phyloP scores from a whole-genome alignment of 2,329 filamentous ascomycete genomes.

The Cercospora brassicicola region DNA sequence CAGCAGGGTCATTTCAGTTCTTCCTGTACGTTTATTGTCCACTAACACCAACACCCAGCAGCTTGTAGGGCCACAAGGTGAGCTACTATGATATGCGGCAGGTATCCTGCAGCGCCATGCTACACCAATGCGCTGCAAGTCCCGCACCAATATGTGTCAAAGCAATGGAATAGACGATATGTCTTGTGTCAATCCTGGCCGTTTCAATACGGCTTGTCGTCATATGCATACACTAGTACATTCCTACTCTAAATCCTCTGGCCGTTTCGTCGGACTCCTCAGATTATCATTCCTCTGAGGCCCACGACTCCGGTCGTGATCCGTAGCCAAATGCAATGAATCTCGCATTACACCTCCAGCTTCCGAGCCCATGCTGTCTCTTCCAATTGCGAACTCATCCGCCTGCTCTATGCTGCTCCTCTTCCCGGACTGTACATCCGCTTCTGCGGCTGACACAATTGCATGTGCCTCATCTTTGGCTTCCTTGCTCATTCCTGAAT shows the following conservation, averaged over 20 bases:
- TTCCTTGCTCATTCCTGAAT: conserved; percentile 80
- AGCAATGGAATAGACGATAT: neutral
- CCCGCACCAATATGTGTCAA: neutral
- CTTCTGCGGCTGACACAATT: conserved; percentile 42
- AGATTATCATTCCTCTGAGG: neutral
- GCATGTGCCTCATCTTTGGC: conserved; percentile 56
- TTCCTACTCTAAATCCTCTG: conserved; percentile 46
- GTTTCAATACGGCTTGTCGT: neutral
- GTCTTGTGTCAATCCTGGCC: neutral
- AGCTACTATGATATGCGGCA: neutral
- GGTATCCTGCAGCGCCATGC: neutral
- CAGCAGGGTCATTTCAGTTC: neutral
- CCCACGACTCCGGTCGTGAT: conserved; percentile 16
- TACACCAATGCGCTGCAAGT: neutral
- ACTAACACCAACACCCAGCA: neutral
- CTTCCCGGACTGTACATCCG: conserved; percentile 21
- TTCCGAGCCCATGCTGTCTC: conserved; percentile 35
- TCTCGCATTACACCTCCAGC: conserved; percentile 27
- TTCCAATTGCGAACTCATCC: conserved; percentile 23
- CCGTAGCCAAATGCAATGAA: conserved; percentile 23
- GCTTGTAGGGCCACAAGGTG: neutral
- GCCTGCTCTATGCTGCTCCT: conserved; percentile 12
- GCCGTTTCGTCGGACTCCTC: conserved; percentile 48
- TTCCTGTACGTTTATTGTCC: neutral
- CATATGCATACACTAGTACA: conserved; percentile 5